Evolutionary conservation across 192 early-diverging fungal species (phyloP), one percentile per base, ranked within the genome.

Genomic region (Coemansia sp.): DNA sequence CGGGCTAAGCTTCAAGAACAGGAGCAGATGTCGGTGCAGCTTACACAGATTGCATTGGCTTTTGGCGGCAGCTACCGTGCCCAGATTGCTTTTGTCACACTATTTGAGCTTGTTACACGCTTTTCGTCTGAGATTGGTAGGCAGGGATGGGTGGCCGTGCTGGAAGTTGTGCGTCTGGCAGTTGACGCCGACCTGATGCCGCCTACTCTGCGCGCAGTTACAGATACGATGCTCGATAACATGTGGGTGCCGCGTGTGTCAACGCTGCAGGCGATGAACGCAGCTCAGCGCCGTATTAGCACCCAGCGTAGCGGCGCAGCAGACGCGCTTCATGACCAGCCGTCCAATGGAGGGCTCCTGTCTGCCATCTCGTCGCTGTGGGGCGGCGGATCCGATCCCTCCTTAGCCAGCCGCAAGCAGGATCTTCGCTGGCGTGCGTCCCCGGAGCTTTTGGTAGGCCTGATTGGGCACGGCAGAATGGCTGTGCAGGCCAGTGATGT

Each of bases 41-140:
- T 93, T 14, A 89, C 89, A 14, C 82, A 88, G 33, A 66, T 86
- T 50, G 84, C 90, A 0, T 86, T 95, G 21, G 91, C 94, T 39
- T 91, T 99, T 86, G 96, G 96, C 59, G 83, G 87, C 36, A 93
- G 91, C 66, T 92, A 92, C 66, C 88, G 90, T 50, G 91, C 90
- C n/a, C 95, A 98, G 78, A 80, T 96, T 55, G 94, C 93, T 5
- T 85, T 93, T 50, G 90, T 95, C 6, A 84, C 96, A n/a, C 83
- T 94, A 62, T 93, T 97, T 77, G 89, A 71, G 29, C 25, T 78
- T 25, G 66, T 52, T 0, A n/a, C 68, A 8, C 86, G 25, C 81
- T 94, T 52, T 84, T 85, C 50, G 76, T 70, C 39, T 82, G 93
- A 74, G 82, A 88, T 79, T 84, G 89, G 30, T 88, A 30, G 52